These are phyloP conservation scores for Acacia concinna DNA, from an alignment of 331 rosid genomes.

Conservation along the genomic window DNA sequence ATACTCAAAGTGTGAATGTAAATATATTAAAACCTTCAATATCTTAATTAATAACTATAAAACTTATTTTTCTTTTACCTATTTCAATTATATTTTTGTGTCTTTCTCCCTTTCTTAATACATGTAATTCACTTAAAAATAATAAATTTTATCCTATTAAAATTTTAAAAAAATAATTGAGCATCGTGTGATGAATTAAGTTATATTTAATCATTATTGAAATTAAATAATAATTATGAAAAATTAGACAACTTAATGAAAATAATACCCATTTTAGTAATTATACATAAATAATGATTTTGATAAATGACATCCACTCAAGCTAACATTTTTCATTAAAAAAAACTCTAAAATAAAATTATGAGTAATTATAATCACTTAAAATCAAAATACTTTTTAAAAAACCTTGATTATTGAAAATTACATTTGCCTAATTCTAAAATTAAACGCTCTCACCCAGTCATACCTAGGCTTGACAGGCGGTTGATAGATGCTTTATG, in stretches of 20 bases:
- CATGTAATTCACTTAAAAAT: not conserved
- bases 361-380: too few relatives aligned
- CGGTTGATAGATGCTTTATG: not conserved
- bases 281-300: not conserved
- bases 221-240: not conserved
- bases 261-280: not conserved
- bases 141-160: too few relatives aligned
- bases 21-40: too few relatives aligned
- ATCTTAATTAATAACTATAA: too few relatives aligned
- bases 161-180: too few relatives aligned
- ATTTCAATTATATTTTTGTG: too few relatives aligned
- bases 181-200: not conserved
- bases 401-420: not conserved
- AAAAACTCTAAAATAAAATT: too few relatives aligned
- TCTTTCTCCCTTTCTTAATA: too few relatives aligned
- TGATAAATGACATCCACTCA: not conserved
- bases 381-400: not conserved
- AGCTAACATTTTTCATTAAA: too few relatives aligned
- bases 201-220: not conserved
- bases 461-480: not conserved
- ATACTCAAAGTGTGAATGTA: too few relatives aligned
- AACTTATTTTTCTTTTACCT: too few relatives aligned
- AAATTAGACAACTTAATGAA: not conserved
- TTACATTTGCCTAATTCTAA: not conserved
- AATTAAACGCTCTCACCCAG: not conserved